Conservation (phyloP, 352 stramenopile genomes). For the Phytophthora hibernalis region DNA sequence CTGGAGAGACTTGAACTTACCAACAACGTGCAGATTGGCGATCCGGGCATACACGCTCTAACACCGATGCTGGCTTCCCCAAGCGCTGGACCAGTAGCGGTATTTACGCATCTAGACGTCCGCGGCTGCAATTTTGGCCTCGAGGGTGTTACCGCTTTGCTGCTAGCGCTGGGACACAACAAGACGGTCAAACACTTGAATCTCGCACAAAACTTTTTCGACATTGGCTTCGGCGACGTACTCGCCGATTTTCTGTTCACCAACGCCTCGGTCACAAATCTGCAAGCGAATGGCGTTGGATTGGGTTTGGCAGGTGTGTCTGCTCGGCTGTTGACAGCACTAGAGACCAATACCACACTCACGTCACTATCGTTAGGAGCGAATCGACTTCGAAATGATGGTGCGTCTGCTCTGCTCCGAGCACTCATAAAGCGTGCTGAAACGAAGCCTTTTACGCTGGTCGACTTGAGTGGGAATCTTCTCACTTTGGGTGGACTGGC, state of each 20-base stretch:
- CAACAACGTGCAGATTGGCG: conserved; percentile 73
- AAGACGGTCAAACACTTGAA: conserved; percentile 63
- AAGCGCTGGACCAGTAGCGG: conserved; percentile 14
- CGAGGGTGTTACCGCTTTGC: conserved; percentile 62
- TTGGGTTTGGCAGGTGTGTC: conserved; percentile 62
- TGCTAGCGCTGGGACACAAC: conserved; percentile 65
- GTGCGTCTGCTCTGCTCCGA: conserved; percentile 52
- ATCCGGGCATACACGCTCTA: conserved; percentile 66
- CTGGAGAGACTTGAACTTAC: conserved; percentile 66
- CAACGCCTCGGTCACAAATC: conserved; percentile 55
- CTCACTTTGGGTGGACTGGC: conserved; percentile 60
- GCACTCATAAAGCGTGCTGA: conserved; percentile 56
- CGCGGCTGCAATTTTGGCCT: conserved; percentile 73
- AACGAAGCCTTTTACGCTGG: conserved; percentile 44
- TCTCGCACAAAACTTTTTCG: conserved; percentile 81
- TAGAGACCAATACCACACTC: conserved; percentile 59
- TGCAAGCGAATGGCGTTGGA: conserved; percentile 74
- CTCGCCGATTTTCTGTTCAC: conserved; percentile 69
- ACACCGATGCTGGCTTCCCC: conserved; percentile 66
- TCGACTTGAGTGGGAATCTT: conserved; percentile 83
- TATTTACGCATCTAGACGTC: conserved; percentile 70
- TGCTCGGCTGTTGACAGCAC: conserved; percentile 47
- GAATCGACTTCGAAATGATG: conserved; percentile 75
- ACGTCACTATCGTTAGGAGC: conserved; percentile 62
- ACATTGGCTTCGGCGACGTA: conserved; percentile 66